Base-by-base conservation (phyloP, 108 stramenopile species). In the Stephanodiscus triporus region DNA sequence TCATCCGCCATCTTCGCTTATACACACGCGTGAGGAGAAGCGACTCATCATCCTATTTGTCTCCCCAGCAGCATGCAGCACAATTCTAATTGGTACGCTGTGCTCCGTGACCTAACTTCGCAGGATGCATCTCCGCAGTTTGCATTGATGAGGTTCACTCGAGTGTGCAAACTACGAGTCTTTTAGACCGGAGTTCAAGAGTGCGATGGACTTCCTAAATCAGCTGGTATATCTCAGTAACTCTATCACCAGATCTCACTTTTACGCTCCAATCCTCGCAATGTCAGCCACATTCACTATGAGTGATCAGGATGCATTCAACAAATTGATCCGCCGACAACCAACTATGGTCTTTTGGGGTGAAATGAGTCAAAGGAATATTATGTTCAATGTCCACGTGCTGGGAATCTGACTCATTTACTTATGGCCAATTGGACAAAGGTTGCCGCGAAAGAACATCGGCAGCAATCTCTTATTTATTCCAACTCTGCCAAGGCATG, bases 181-280 rank as follows among this genome's bases (percentile, higher is more conserved):
- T 5, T 67, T 67, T 6, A 29, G 66, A 0, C 66, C 66, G 6
- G 66, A 67, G 29, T 67, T 67, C 66, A 67, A 49, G 48, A 67
- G 29, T 0, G 66, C 66, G 24, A 49, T 67, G 26, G 49, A 67
- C 6, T 4, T 6, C 36, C 4, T 36, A 6, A 36, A 36, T 4
- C 4, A 36, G 6, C 4, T 36, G 4, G 36, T 36, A 36, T 36
- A 4, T 6, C 4, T 6, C 4, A 6, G 6, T 6, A 36, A 6
- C 36, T 36, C 36, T 6, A 36, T 6, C 36, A 4, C 6, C 6
- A 6, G 36, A 36, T 6, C 36, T 36, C 36, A 6, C 2, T 67
- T 48, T 14, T 50, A 67, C 27, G 24, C 27, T 49, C 50, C 49
- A 11, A 29, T 49, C 0, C 30, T 67, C 16, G 50, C 48, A 13